Percentiles rank a stretch among this genome's conserved stretches.
These are phyloP conservation scores for Bryum argenteum DNA, from an alignment of 225 moss, liverwort and hornwort genomes.

Conservation along the genomic window DNA sequence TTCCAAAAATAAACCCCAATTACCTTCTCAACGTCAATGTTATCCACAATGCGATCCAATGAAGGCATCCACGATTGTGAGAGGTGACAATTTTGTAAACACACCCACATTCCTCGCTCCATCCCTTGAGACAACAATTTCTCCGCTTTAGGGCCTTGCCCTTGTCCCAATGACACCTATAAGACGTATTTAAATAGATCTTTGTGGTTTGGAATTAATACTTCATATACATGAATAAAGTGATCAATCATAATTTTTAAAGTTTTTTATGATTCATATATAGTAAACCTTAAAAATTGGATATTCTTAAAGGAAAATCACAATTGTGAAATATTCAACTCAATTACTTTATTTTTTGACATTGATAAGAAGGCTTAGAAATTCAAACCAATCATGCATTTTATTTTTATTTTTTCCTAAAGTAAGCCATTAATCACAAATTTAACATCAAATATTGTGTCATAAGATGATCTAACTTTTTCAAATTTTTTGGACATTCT, in stretches of 20 bases:
- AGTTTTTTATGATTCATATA: too few relatives aligned
- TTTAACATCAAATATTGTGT: not conserved
- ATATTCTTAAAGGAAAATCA: not conserved
- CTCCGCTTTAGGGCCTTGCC: slow-evolving; percentile 87
- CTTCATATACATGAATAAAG: not conserved
- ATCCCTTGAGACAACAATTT: slow-evolving; percentile 77
- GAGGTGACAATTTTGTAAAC: slow-evolving; percentile 90
- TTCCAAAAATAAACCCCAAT: not conserved
- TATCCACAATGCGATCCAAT: slow-evolving; percentile 73
- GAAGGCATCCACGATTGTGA: slow-evolving; percentile 95
- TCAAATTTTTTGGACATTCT: slow-evolving; percentile 81
- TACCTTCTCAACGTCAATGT: slow-evolving; percentile 80
- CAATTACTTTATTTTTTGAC: too few relatives aligned
- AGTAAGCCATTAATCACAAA: too few relatives aligned
- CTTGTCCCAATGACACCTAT: slow-evolving; percentile 83
- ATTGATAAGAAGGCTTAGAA: too few relatives aligned
- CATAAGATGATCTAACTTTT: slow-evolving; percentile 43
- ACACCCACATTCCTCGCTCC: slow-evolving; percentile 97
- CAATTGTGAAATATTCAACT: not conserved
- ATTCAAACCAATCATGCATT: too few relatives aligned
- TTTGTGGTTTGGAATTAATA: too few relatives aligned
- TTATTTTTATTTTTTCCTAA: too few relatives aligned
- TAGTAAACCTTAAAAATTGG: too few relatives aligned
- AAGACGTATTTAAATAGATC: not conserved
- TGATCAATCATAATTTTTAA: not conserved